Conservation (phyloP, 2,329 filamentous ascomycete genomes). For the Colletotrichum limetticola region DNA sequence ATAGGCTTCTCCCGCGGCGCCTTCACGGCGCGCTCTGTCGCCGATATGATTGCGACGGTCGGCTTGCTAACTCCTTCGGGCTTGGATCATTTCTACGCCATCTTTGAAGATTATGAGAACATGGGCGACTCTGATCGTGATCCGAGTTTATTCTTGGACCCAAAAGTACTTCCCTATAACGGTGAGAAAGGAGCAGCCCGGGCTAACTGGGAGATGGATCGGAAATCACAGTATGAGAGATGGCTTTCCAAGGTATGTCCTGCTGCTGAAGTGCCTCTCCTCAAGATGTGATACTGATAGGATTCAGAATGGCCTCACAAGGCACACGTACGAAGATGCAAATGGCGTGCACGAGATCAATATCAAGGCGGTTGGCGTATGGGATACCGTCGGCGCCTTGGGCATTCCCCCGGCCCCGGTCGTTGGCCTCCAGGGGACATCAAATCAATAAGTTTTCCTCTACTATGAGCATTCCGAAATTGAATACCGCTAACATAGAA, state of each 20-base stretch:
- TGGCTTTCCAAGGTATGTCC: slow-evolving; percentile 53
- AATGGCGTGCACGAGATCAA: slow-evolving; percentile 51
- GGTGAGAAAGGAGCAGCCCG: slow-evolving; percentile 50
- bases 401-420: slow-evolving; percentile 50
- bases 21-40: slow-evolving; percentile 66
- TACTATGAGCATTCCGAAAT: slow-evolving; percentile 48
- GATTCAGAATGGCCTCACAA: slow-evolving; percentile 28
- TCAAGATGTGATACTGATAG: not conserved
- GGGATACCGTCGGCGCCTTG: slow-evolving; percentile 55
- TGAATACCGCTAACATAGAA: slow-evolving; percentile 24
- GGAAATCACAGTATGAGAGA: slow-evolving; percentile 48
- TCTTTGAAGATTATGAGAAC: slow-evolving; percentile 66
- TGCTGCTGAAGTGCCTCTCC: too few species aligned
- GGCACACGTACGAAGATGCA: slow-evolving; percentile 52
- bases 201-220: not conserved
- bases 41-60: slow-evolving; percentile 61
- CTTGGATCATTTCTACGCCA: slow-evolving; percentile 63
- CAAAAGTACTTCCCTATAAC: slow-evolving; percentile 56
- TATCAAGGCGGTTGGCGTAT: slow-evolving; percentile 44
- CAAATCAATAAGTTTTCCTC: slow-evolving; percentile 57
- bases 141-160: slow-evolving; percentile 56
- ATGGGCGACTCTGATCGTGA: slow-evolving; percentile 55
- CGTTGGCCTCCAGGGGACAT: slow-evolving; percentile 39
- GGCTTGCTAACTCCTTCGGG: slow-evolving; percentile 63
- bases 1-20: slow-evolving; percentile 69